These are phyloP conservation scores for Termitomyces eurrhizus DNA, from an alignment of 768 basidiomycete genomes.

Conservation along the genomic window DNA sequence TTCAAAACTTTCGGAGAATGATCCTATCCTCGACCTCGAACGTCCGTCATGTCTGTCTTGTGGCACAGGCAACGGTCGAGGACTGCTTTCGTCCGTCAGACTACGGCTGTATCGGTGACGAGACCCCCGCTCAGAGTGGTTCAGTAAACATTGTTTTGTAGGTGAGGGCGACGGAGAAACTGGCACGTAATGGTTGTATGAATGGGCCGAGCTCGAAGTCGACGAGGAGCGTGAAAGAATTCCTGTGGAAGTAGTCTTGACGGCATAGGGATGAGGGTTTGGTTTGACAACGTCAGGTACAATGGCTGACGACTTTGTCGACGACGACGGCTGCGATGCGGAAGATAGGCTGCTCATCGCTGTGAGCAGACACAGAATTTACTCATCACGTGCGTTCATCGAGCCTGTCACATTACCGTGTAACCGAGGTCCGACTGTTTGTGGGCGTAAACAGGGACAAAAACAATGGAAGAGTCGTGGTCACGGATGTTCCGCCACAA, in stretches of 20 bases:
- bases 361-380: background rate
- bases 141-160: constrained; percentile 16
- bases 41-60: constrained; percentile 17
- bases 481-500: no score
- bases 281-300: constrained; percentile 27
- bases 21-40: constrained; percentile 27
- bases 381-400: background rate
- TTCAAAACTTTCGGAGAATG: constrained; percentile 29
- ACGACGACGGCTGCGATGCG: constrained; percentile 15
- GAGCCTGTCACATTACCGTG: no score
- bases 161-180: constrained; percentile 38
- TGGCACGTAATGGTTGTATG: constrained; percentile 41
- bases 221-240: constrained; percentile 65
- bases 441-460: no score
- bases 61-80: constrained; percentile 49
- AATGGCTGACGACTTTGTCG: constrained; percentile 9
- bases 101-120: constrained; percentile 45
- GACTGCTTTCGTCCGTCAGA: constrained; percentile 31
- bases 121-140: constrained; percentile 8
- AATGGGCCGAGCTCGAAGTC: constrained; percentile 31
- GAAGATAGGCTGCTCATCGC: constrained; percentile 15
- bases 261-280: constrained; percentile 77
- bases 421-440: no score
- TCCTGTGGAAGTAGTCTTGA: constrained; percentile 75
- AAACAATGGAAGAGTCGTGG: no score